Evolutionary conservation across 345 rosid genomes (phyloP).

Genomic region (Ricinus communis): DNA sequence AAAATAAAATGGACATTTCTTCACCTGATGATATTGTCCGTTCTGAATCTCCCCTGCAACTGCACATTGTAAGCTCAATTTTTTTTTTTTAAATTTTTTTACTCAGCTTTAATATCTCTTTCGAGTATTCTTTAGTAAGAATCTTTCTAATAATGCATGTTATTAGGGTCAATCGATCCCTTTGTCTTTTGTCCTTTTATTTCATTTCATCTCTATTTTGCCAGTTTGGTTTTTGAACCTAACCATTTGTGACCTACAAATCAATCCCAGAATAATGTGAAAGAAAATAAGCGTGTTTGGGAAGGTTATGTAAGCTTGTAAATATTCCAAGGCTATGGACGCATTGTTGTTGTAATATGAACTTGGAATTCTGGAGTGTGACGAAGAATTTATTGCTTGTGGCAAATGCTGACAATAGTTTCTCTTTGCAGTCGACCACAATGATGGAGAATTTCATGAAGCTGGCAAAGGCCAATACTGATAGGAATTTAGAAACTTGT

Average conservation of each 20-base stretch:
- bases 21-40: slow-evolving; percentile 48
- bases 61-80: slow-evolving; percentile 74
- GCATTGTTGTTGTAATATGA: background rate
- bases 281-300: background rate
- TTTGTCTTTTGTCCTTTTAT: background rate
- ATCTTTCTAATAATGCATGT: background rate
- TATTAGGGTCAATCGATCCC: background rate
- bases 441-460: slow-evolving; percentile 96
- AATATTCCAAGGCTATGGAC: background rate
- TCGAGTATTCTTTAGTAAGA: background rate
- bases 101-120: background rate
- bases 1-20: slow-evolving; percentile 49
- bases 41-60: slow-evolving; percentile 73
- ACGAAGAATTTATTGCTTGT: background rate
- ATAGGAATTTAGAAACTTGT: slow-evolving; percentile 87
- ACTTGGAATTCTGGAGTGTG: background rate
- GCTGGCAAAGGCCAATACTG: slow-evolving; percentile 87
- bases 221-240: background rate
- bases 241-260: background rate
- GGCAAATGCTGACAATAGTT: slow-evolving; percentile 17
- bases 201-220: background rate
- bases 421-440: slow-evolving; percentile 68
- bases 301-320: background rate
- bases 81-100: background rate
- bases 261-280: background rate